Base-by-base conservation (phyloP, 768 basidiomycete genomes). In the Lactifluus piperatus region DNA sequence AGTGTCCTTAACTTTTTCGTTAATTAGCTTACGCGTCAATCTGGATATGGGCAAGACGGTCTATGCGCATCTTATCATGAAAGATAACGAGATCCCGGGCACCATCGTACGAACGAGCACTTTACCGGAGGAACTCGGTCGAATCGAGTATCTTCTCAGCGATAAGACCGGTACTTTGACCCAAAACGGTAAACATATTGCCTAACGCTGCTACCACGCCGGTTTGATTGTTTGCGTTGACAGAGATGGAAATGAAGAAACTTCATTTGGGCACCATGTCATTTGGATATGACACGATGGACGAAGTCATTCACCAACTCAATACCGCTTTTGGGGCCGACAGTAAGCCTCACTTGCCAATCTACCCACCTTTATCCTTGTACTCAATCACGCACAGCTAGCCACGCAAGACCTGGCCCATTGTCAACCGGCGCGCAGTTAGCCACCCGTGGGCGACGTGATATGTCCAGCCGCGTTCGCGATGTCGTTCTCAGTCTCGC, bases 181-280 rank as follows among this genome's bases (percentile, higher is more conserved):
- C 0, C 91, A 97, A 71, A 99, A 99, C 69, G 95, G 94, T 93
- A 60, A 27, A 80, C 68, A 16, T 13, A 36, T 51, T 20, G 24
- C 36, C 10, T 11, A 14, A 44, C 44, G 20, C 10, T 20, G 18
- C 20, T 9, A n/a, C 22, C 24, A 5, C 10, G 34, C 14, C 22
- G 16, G 26, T 18, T 57, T 41, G 26, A 52, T 39, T 20, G 11
- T 43, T 34, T 57, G 29, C 43, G 16, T 7, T 34, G 32, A 44
- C 26, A 97, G 95, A 97, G 70, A 99, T 99, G 97, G 95, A 98
- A 72, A 90, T 98, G 88, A 94, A 88, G 77, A 99, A 97, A 70
- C 76, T 99, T 29, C 97, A 98, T 68, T 91, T 98, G 88, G 97
- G 97, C 5, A 99, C 97, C 1, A 91, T 97, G 81, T 94, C 92